These are phyloP conservation scores for Saccharomycopsis synnaedendra DNA, from an alignment of 805 yeast species.

Conservation along the genomic window DNA sequence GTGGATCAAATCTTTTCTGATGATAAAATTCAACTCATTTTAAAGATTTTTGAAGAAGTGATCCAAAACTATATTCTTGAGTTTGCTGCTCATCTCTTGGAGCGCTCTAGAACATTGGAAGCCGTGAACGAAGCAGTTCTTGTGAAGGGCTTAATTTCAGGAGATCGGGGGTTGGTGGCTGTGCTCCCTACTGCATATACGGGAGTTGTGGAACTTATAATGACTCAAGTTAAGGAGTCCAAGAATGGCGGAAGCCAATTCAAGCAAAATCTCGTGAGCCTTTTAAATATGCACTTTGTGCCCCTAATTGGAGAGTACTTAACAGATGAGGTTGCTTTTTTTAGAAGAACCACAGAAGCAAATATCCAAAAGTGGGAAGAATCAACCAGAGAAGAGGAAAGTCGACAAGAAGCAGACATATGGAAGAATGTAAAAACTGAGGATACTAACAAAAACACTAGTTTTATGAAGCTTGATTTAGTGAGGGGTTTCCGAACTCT, in stretches of 20 bases:
- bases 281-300: constrained; percentile 28
- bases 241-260: constrained; percentile 24
- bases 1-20: constrained; percentile 26
- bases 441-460: constrained; percentile 27
- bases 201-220: constrained; percentile 20
- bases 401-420: constrained; percentile 29
- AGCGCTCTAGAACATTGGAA: constrained; percentile 16
- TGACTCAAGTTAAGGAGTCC: constrained; percentile 27
- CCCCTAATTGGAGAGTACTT: constrained; percentile 25
- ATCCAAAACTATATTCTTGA: constrained; percentile 26
- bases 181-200: constrained; percentile 20
- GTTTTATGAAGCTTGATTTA: constrained; percentile 29
- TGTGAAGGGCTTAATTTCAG: constrained; percentile 20
- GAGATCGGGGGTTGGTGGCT: not conserved
- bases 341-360: constrained; percentile 22
- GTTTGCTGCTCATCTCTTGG: constrained; percentile 20
- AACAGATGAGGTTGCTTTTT: constrained; percentile 22
- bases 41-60: constrained; percentile 27
- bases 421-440: constrained; percentile 19
- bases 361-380: constrained; percentile 31
- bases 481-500: constrained; percentile 55
- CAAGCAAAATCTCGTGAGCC: constrained; percentile 21
- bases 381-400: constrained; percentile 26
- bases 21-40: constrained; percentile 28
- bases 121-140: constrained; percentile 20